These are phyloP conservation scores for Reticulascus tulasneorum DNA, from an alignment of 2,329 filamentous ascomycete species.

Conservation along the genomic window DNA sequence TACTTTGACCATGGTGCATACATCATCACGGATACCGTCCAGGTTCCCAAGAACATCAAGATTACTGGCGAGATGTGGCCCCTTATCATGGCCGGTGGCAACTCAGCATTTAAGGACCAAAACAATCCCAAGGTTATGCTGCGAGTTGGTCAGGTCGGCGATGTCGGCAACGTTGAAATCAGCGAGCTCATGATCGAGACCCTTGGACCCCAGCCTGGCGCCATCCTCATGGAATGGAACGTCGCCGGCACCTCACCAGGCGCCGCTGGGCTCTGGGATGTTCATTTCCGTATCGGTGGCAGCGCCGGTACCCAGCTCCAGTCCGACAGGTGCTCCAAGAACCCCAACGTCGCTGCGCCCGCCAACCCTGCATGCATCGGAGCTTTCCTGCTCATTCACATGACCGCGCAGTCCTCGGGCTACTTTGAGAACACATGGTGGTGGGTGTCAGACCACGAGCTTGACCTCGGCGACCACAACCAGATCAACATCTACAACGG, in stretches of 20 bases:
- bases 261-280: slow-evolving; percentile 82
- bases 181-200: slow-evolving; percentile 84
- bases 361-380: slow-evolving; percentile 68
- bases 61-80: slow-evolving; percentile 93
- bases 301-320: slow-evolving; percentile 80
- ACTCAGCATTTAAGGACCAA: slow-evolving; percentile 66
- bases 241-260: slow-evolving; percentile 64
- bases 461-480: slow-evolving; percentile 68
- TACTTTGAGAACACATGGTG: slow-evolving; percentile 91
- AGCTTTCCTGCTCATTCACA: slow-evolving; percentile 66
- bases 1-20: slow-evolving; percentile 77
- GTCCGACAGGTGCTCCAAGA: slow-evolving; percentile 75
- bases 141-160: slow-evolving; percentile 74
- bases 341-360: slow-evolving; percentile 56
- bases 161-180: slow-evolving; percentile 79
- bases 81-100: slow-evolving; percentile 77
- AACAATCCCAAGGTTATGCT: slow-evolving; percentile 78
- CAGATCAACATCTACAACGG: slow-evolving; percentile 88
- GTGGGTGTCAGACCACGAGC: slow-evolving; percentile 88
- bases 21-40: slow-evolving; percentile 64
- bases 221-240: slow-evolving; percentile 91
- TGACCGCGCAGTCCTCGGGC: slow-evolving; percentile 58
- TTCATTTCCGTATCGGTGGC: slow-evolving; percentile 92
- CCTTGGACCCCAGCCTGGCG: slow-evolving; percentile 76
- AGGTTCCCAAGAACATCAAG: slow-evolving; percentile 73